phyloP scores from a whole-genome alignment of 352 stramenopile species.

The Phytophthora hibernalis region DNA sequence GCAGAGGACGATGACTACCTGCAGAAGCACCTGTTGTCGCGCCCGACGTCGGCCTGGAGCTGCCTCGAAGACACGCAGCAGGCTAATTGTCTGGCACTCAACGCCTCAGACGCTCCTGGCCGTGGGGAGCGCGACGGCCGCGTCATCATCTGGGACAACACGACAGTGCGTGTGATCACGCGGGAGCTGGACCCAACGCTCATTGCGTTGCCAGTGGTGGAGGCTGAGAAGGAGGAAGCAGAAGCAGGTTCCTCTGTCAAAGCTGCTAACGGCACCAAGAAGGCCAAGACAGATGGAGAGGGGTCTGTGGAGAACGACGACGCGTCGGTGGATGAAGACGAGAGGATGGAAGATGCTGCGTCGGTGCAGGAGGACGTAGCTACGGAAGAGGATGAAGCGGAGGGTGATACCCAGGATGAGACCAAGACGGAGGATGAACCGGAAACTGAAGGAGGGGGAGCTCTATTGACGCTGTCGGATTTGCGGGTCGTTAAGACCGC shows the following conservation, averaged over 20 bases:
- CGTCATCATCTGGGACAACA: constrained; percentile 88
- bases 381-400: constrained; percentile 43
- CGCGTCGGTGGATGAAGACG: constrained; percentile 44
- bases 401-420: constrained; percentile 21
- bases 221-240: constrained; percentile 8
- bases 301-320: constrained; percentile 45
- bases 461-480: constrained; percentile 52
- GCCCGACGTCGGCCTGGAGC: constrained; percentile 52
- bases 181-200: constrained; percentile 79
- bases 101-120: constrained; percentile 71
- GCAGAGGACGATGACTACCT: constrained; percentile 54
- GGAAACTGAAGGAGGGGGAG: constrained; percentile 5
- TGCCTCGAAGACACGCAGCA: constrained; percentile 83
- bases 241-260: constrained; percentile 2
- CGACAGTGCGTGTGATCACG: constrained; percentile 78
- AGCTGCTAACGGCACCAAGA: constrained; percentile 14
- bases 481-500: constrained; percentile 56
- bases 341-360: constrained; percentile 33
- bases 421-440: constrained; percentile 28
- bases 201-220: constrained; percentile 48
- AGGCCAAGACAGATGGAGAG: constrained; percentile 38
- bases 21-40: constrained; percentile 71
- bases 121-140: constrained; percentile 82
- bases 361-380: constrained; percentile 43
- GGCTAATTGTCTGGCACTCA: constrained; percentile 74